These are phyloP conservation scores for Colletotrichum siamense DNA, from an alignment of 2,329 filamentous ascomycete genomes.

Conservation along the genomic window DNA sequence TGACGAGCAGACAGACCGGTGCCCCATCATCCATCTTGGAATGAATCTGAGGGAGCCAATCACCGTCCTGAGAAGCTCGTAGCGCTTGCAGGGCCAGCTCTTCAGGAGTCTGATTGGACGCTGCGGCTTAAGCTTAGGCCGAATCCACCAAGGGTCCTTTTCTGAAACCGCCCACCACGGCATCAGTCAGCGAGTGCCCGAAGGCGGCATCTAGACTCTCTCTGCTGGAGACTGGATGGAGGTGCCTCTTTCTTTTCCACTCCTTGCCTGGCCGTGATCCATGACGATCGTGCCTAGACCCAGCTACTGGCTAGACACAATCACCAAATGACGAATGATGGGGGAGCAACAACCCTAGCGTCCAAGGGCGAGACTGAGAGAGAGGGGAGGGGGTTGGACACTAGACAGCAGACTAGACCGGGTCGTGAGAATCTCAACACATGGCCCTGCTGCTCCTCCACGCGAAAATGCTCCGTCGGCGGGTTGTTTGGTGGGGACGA, in stretches of 20 bases:
- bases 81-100: slow-evolving; percentile 32
- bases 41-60: slow-evolving; percentile 31
- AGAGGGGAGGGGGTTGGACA: background rate
- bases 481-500: slow-evolving; percentile 17
- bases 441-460: slow-evolving; percentile 5
- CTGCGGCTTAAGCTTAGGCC: slow-evolving; percentile 34
- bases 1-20: background rate
- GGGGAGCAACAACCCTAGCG: background rate
- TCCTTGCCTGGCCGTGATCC: background rate
- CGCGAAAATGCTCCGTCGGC: slow-evolving; percentile 6
- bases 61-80: slow-evolving; percentile 24
- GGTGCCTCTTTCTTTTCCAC: background rate
- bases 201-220: background rate
- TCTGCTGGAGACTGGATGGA: background rate
- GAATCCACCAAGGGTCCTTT: slow-evolving; percentile 34
- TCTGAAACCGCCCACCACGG: slow-evolving; percentile 25
- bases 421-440: background rate
- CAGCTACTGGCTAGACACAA: slow-evolving; percentile 2
- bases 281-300: background rate
- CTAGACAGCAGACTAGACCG: background rate
- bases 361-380: background rate
- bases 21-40: background rate
- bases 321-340: slow-evolving; percentile 8
- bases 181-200: slow-evolving; percentile 15
- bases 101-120: slow-evolving; percentile 38